These are phyloP conservation scores for Candida insectorum DNA, from an alignment of 805 yeast genomes.

Conservation along the genomic window DNA sequence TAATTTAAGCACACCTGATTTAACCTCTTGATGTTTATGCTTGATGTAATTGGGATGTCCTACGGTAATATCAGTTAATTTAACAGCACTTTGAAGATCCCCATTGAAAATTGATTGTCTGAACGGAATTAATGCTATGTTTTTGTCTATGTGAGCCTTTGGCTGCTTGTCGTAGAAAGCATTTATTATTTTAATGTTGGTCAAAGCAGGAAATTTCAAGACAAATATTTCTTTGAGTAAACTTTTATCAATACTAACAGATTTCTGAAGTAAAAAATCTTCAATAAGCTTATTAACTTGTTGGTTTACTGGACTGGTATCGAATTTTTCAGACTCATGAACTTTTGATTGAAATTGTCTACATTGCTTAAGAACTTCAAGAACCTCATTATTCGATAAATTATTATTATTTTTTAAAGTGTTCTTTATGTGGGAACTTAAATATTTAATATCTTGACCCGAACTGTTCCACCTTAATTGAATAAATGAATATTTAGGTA, in stretches of 20 bases:
- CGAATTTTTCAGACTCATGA: constrained; percentile 20
- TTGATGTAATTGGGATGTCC: constrained; percentile 52
- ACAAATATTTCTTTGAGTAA: constrained; percentile 28
- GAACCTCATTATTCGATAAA: constrained; percentile 1
- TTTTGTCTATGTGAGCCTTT: constrained; percentile 25
- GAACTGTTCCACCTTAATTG: background rate
- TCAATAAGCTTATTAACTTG: constrained; percentile 18
- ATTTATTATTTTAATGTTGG: constrained; percentile 26
- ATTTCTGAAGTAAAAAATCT: constrained; percentile 16
- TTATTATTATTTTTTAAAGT: background rate
- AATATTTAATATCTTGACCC: background rate
- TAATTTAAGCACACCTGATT: constrained; percentile 27
- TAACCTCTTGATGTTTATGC: constrained; percentile 26
- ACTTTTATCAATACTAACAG: constrained; percentile 15
- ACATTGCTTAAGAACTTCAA: constrained; percentile 20
- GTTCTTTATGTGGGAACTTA: background rate
- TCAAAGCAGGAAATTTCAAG: constrained; percentile 29
- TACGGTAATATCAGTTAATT: constrained; percentile 57
- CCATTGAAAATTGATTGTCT: constrained; percentile 56
- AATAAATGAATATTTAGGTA: no score
- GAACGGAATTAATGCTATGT: constrained; percentile 59
- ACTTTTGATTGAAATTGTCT: constrained; percentile 16
- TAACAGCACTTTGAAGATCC: constrained; percentile 53
- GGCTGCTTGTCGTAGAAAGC: constrained; percentile 26
- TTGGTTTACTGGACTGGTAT: constrained; percentile 19